phyloP scores from a whole-genome alignment of 163 green algal genomes.

The Scenedesmus sp. region DNA sequence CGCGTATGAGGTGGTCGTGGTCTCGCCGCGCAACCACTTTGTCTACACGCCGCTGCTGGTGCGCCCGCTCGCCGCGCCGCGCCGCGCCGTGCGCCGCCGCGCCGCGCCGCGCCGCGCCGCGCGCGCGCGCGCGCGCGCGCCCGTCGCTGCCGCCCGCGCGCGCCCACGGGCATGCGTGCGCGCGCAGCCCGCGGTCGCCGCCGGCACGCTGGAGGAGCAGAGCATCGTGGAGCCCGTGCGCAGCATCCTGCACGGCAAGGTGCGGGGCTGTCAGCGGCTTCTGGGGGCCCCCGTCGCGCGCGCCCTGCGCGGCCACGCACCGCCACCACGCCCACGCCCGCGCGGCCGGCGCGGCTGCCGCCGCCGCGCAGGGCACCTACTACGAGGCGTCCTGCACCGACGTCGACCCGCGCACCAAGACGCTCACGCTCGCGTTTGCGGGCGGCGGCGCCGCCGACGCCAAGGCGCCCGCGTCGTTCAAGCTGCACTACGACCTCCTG shows the following conservation, averaged over 20 bases:
- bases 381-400: conserved; percentile 82
- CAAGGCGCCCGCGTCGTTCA: conserved; percentile 80
- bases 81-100: too few relatives aligned
- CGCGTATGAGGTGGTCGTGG: conserved; percentile 58
- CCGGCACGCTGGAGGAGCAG: conserved; percentile 88
- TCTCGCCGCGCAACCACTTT: conserved; percentile 93
- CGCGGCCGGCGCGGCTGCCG: conserved; percentile 6
- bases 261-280: too few relatives aligned
- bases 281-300: too few relatives aligned
- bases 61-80: too few relatives aligned
- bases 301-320: background rate
- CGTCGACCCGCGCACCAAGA: conserved; percentile 76
- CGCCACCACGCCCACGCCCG: background rate
- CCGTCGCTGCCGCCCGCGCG: too few relatives aligned
- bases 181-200: conserved; percentile 86
- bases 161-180: too few relatives aligned
- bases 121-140: too few relatives aligned
- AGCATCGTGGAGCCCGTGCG: conserved; percentile 93
- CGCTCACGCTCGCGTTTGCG: conserved; percentile 83
- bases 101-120: too few relatives aligned
- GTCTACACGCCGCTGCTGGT: conserved; percentile 89
- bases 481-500: conserved; percentile 92
- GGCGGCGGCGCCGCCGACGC: too few relatives aligned
- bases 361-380: conserved; percentile 19
- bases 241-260: conserved; percentile 76